These are phyloP conservation scores for Neospora caninum DNA, from an alignment of 169 alveolate species.

Conservation along the genomic window DNA sequence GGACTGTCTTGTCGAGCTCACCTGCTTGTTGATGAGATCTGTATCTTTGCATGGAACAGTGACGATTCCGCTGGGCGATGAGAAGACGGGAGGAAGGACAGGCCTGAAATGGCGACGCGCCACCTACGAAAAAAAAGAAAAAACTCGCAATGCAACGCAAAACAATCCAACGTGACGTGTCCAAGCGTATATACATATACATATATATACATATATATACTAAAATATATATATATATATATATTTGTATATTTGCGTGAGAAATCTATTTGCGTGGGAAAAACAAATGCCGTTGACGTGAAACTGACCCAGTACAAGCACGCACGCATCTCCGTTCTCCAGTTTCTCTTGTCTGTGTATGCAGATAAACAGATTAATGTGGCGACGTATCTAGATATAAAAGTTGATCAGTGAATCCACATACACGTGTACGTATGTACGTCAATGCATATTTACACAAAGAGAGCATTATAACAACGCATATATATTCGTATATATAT, in stretches of 20 bases:
- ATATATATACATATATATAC: neutral
- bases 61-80: neutral
- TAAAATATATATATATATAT: neutral
- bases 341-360: too few relatives aligned
- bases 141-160: neutral
- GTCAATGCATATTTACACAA: neutral
- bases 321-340: too few relatives aligned
- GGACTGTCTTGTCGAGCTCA: too few relatives aligned
- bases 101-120: slow-evolving; percentile 35
- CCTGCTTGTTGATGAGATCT: slow-evolving; percentile 32
- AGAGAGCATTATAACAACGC: too few relatives aligned
- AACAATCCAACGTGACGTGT: neutral
- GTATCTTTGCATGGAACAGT: neutral
- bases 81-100: slow-evolving; percentile 6
- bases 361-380: too few relatives aligned
- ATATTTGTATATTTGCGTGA: neutral
- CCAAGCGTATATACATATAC: neutral
- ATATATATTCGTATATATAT: neutral
- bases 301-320: too few relatives aligned
- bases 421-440: neutral
- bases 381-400: too few relatives aligned
- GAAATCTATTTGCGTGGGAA: too few relatives aligned
- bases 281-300: too few relatives aligned
- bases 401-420: too few relatives aligned
- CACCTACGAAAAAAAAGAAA: neutral